Evolutionary conservation across 768 basidiomycete species (phyloP).

Genomic region (Rhodotorula taiwanensis): DNA sequence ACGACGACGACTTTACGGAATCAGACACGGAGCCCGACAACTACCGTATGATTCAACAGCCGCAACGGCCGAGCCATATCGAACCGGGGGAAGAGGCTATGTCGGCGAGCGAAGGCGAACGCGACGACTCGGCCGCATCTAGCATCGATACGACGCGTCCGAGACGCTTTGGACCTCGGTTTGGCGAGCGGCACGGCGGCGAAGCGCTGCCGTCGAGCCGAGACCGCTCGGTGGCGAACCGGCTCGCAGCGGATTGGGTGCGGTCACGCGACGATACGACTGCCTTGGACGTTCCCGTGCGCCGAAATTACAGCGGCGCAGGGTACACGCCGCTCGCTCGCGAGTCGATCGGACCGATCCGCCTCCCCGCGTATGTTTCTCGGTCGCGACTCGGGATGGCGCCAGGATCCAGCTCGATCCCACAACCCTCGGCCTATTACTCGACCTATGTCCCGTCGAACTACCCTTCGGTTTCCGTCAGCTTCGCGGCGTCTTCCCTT

Average conservation of each 20-base stretch:
- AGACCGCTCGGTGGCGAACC: too few species aligned
- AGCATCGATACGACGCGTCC: constrained; percentile 19
- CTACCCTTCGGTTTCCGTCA: background rate
- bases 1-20: too few species aligned
- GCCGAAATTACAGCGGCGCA: too few species aligned
- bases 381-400: background rate
- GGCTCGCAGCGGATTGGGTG: too few species aligned
- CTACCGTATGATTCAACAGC: too few species aligned
- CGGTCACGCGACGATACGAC: too few species aligned
- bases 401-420: too few species aligned
- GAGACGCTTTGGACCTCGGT: background rate
- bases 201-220: background rate
- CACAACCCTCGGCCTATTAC: too few species aligned
- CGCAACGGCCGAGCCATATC: too few species aligned
- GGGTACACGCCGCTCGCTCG: background rate
- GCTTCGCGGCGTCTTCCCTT: background rate
- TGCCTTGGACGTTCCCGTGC: too few species aligned
- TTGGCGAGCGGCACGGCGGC: background rate
- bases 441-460: background rate
- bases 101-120: background rate
- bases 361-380: background rate
- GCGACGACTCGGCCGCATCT: constrained; percentile 1
- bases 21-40: too few species aligned
- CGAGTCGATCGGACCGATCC: background rate
- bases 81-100: too few species aligned